phyloP scores from a whole-genome alignment of 495 filamentous ascomycete species.

The Zalerion maritima region DNA sequence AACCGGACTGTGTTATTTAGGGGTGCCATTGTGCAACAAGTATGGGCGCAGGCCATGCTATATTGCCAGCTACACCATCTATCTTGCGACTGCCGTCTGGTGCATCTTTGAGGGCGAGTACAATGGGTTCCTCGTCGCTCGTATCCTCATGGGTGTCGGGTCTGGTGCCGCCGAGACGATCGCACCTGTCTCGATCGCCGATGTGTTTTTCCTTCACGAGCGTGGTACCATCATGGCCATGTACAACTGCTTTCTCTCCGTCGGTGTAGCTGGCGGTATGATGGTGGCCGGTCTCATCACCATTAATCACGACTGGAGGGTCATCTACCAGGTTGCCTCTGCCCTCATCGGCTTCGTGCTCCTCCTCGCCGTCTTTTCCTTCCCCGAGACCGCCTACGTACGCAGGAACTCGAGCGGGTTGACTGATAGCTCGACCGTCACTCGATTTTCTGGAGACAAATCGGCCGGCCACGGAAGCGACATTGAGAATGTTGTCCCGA shows the following conservation, averaged over 20 bases:
- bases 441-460: too few relatives aligned
- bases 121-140: slow-evolving; percentile 24
- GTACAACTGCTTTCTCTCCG: slow-evolving; percentile 32
- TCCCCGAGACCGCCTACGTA: slow-evolving; percentile 37
- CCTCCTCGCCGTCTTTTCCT: slow-evolving; percentile 32
- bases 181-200: slow-evolving; percentile 37
- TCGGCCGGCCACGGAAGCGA: too few relatives aligned
- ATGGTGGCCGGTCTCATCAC: slow-evolving; percentile 37
- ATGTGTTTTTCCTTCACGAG: slow-evolving; percentile 46
- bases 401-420: slow-evolving; percentile 9
- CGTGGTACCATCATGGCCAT: slow-evolving; percentile 32
- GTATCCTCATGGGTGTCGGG: slow-evolving; percentile 36
- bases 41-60: slow-evolving; percentile 41
- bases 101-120: slow-evolving; percentile 28
- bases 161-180: slow-evolving; percentile 40
- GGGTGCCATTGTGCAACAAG: slow-evolving; percentile 40
- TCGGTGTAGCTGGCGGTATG: slow-evolving; percentile 30
- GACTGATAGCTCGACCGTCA: too few relatives aligned
- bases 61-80: slow-evolving; percentile 30
- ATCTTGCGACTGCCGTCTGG: slow-evolving; percentile 30
- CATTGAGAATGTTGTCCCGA: too few relatives aligned
- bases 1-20: too few relatives aligned
- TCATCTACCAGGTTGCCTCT: slow-evolving; percentile 34
- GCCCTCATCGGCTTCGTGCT: slow-evolving; percentile 29
- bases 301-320: slow-evolving; percentile 31